Conservation (phyloP, 1,284 basidiomycete genomes). For the Rhodotorula sp. region DNA sequence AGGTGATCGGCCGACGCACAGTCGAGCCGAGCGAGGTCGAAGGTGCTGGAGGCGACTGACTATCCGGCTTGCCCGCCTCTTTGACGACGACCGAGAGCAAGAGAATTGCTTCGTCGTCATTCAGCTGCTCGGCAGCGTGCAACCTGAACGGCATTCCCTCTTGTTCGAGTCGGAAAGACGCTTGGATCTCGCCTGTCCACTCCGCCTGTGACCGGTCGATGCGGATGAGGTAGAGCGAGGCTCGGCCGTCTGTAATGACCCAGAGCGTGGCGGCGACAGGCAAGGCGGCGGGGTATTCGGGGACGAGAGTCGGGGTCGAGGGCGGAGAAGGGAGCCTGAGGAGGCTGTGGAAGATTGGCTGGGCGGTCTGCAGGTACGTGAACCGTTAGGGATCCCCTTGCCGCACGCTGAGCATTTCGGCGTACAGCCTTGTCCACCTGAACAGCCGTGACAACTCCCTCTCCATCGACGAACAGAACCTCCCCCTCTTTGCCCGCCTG, state of each 20-base stretch:
- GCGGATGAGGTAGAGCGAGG: slow-evolving; percentile 60
- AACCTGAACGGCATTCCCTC: slow-evolving; percentile 58
- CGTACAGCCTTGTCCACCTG: slow-evolving; percentile 2
- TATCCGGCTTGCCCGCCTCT: slow-evolving; percentile 42
- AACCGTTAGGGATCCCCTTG: slow-evolving; percentile 53
- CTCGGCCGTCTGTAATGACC: slow-evolving; percentile 70
- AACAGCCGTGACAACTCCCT: slow-evolving; percentile 45
- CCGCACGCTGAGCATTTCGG: slow-evolving; percentile 56
- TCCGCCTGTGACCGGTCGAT: slow-evolving; percentile 48
- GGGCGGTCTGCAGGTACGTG: slow-evolving; percentile 53
- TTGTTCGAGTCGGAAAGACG: slow-evolving; percentile 56
- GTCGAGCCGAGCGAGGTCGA: slow-evolving; percentile 3
- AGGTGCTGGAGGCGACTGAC: slow-evolving; percentile 3
- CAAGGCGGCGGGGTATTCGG: slow-evolving; percentile 73
- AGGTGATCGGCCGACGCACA: slow-evolving; percentile 15
- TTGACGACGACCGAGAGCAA: slow-evolving; percentile 30
- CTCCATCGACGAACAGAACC: slow-evolving; percentile 66
- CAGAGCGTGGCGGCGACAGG: slow-evolving; percentile 58
- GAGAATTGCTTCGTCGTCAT: slow-evolving; percentile 28
- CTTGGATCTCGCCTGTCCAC: slow-evolving; percentile 45
- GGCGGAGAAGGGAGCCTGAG: slow-evolving; percentile 59
- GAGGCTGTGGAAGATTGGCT: slow-evolving; percentile 60
- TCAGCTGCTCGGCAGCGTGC: slow-evolving; percentile 37
- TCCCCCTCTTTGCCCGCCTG: slow-evolving; percentile 55
- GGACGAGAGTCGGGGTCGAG: slow-evolving; percentile 46